A percentile compares a stretch with the other conserved stretches of the same genome.
Evolutionary conservation across 345 rosid species (phyloP).

Genomic region (Eucalyptus microcorys): DNA sequence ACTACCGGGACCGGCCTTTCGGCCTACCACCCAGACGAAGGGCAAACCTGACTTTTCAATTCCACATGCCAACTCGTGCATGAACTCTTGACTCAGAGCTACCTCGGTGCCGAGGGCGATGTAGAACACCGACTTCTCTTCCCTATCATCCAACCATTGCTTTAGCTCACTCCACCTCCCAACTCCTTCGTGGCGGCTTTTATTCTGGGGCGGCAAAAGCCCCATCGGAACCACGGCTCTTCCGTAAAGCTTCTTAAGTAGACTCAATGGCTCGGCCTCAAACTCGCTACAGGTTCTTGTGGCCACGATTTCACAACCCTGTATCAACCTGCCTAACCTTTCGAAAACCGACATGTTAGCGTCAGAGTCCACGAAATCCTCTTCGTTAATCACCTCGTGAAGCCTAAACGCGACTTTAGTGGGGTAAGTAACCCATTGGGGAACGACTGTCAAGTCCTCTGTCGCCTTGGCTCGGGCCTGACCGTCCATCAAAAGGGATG

Average conservation of each 20-base stretch:
- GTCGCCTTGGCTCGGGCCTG: neutral
- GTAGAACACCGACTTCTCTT: too few relatives aligned
- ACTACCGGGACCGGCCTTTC: neutral
- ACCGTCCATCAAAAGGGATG: neutral
- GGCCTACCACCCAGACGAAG: neutral
- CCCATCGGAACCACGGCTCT: neutral
- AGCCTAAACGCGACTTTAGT: neutral
- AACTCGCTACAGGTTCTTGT: neutral
- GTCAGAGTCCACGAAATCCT: neutral
- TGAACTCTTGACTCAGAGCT: too few relatives aligned
- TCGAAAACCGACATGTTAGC: neutral
- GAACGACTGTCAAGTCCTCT: constrained; percentile 11
- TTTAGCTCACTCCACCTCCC: too few relatives aligned
- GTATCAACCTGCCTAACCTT: neutral
- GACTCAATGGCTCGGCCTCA: neutral
- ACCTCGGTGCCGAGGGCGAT: too few relatives aligned
- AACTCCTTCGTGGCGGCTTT: too few relatives aligned
- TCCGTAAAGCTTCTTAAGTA: neutral
- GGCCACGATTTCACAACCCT: neutral
- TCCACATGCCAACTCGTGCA: too few relatives aligned
- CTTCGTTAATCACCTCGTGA: neutral
- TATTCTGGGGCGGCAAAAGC: neutral
- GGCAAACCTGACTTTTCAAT: too few relatives aligned
- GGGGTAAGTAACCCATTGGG: constrained; percentile 9
- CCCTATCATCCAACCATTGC: too few relatives aligned